A percentile compares a stretch with the other conserved stretches of the same genome.
Conservation (phyloP, 176 grass and related monocot genomes). For the Guadua angustifolia region DNA sequence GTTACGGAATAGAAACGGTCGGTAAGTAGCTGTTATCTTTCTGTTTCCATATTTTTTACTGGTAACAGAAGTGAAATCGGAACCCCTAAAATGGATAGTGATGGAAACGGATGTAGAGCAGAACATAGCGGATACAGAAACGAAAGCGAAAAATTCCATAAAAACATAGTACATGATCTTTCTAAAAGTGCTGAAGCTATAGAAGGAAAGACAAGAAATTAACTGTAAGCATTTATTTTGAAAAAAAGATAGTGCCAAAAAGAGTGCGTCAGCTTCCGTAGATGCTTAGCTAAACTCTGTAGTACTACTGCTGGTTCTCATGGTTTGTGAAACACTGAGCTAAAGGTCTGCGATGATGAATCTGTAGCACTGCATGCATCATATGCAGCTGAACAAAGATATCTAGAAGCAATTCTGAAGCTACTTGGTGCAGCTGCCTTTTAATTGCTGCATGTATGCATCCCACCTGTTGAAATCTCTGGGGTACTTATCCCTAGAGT, state of each 20-base stretch:
- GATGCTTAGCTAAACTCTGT: conserved; percentile 19
- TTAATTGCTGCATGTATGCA: conserved; percentile 83
- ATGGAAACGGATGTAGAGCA: too few relatives aligned
- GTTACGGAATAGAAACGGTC: too few relatives aligned
- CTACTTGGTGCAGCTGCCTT: conserved; percentile 88
- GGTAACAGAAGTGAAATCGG: too few relatives aligned
- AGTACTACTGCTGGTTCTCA: conserved; percentile 3
- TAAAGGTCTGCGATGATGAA: background rate
- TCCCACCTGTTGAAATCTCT: conserved; percentile 90
- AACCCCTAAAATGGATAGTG: too few relatives aligned
- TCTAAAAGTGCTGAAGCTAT: conserved; percentile 14
- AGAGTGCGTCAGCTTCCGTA: background rate
- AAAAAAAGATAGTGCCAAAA: conserved; percentile 17
- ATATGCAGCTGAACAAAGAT: conserved; percentile 38
- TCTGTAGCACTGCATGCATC: background rate
- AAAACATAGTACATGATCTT: too few relatives aligned
- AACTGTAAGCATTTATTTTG: conserved; percentile 10
- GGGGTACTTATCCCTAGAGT: conserved; percentile 75
- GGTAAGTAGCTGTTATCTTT: too few relatives aligned
- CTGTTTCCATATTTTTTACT: too few relatives aligned
- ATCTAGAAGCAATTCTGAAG: conserved; percentile 26
- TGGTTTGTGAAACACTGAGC: conserved; percentile 26
- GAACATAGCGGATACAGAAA: too few relatives aligned
- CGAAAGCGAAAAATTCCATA: too few relatives aligned
- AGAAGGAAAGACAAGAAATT: background rate